phyloP scores from a whole-genome alignment of 1,139 yeast genomes.

The Pichia sp. region DNA sequence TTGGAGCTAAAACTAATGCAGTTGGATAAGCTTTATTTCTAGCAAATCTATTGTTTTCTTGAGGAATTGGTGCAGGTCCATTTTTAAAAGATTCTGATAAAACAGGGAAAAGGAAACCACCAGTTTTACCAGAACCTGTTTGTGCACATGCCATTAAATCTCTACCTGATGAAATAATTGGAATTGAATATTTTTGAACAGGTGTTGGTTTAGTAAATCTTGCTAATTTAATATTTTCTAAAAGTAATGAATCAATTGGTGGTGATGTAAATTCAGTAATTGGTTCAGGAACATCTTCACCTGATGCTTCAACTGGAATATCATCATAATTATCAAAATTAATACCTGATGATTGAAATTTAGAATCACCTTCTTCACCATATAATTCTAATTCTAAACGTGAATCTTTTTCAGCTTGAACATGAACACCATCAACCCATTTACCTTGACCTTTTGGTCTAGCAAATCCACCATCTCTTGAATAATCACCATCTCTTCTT shows the following conservation, averaged over 20 bases:
- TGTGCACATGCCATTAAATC: constrained; percentile 99
- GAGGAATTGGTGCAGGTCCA: constrained; percentile 66
- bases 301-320: constrained; percentile 96
- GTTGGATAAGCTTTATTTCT: constrained; percentile 87
- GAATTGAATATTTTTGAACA: constrained; percentile 96
- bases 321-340: constrained; percentile 98
- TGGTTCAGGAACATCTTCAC: constrained; percentile 93
- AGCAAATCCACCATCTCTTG: constrained; percentile 28
- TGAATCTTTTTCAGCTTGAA: constrained; percentile 72
- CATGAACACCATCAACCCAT: constrained; percentile 85
- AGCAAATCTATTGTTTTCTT: constrained; percentile 52
- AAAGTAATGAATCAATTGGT: constrained; percentile 81
- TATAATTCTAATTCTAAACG: constrained; percentile 73
- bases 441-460: constrained; percentile 43
- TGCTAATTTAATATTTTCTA: constrained; percentile 81
- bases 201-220: constrained; percentile 97
- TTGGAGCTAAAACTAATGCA: constrained; percentile 93
- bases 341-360: constrained; percentile 90
- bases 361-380: constrained; percentile 79
- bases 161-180: constrained; percentile 91
- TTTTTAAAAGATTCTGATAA: constrained; percentile 81
- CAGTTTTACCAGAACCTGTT: constrained; percentile 99
- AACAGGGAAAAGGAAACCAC: constrained; percentile 98
- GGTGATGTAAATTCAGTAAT: constrained; percentile 83
- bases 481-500: constrained; percentile 19